phyloP scores from a whole-genome alignment of 2,329 filamentous ascomycete genomes.

The Colletotrichum filicis region DNA sequence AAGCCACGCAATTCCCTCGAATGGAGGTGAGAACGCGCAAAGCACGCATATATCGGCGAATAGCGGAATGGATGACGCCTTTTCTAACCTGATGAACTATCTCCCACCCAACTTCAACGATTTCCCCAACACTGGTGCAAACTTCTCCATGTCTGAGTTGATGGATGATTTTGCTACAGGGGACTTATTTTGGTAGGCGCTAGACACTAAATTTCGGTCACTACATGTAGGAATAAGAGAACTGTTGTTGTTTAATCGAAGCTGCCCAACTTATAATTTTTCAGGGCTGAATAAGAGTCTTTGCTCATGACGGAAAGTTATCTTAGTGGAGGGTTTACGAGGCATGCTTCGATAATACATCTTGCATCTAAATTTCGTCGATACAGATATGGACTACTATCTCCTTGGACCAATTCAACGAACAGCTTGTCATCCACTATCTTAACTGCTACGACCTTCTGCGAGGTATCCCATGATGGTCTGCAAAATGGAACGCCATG shows the following conservation, averaged over 20 bases:
- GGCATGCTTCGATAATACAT: no score
- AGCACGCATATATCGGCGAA: background rate
- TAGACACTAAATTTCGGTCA: background rate
- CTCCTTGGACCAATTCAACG: no score
- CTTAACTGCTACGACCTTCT: no score
- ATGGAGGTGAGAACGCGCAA: background rate
- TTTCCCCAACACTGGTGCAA: background rate
- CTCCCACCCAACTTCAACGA: constrained; percentile 25
- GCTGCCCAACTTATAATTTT: no score
- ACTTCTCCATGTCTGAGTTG: constrained; percentile 20
- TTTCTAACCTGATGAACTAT: constrained; percentile 6
- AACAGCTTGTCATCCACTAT: no score
- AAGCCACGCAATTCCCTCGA: background rate
- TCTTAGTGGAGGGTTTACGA: no score
- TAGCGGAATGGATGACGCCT: background rate
- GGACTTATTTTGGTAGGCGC: constrained; percentile 24
- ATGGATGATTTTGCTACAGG: constrained; percentile 24
- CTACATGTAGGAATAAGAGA: background rate
- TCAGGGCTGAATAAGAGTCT: background rate
- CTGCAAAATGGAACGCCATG: background rate
- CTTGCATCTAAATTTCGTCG: no score
- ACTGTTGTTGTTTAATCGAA: no score
- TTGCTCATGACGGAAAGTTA: background rate
- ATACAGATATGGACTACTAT: no score
- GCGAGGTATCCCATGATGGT: no score